A percentile compares a stretch with the other conserved stretches of the same genome.
Conservation (phyloP, 768 basidiomycete species). For the Sporobolomyces phaffii region DNA sequence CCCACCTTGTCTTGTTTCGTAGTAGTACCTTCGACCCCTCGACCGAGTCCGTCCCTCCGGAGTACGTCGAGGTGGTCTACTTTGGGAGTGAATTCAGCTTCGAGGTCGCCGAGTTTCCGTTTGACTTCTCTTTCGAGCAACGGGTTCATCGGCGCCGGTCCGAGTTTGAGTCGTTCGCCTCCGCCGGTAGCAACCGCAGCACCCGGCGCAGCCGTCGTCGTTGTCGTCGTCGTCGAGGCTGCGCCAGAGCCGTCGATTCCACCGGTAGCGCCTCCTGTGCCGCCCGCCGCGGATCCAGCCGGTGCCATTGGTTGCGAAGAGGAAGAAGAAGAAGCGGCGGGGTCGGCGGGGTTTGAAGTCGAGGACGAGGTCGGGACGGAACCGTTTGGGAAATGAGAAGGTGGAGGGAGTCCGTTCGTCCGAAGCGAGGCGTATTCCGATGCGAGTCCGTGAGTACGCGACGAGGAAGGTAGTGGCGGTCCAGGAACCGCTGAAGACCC, state of each 20-base stretch:
- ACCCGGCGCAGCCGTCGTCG: not conserved
- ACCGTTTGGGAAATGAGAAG: not conserved
- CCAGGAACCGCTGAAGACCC: slow-evolving; percentile 64
- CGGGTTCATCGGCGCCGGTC: slow-evolving; percentile 69
- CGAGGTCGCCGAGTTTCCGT: slow-evolving; percentile 71
- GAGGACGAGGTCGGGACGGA: not conserved
- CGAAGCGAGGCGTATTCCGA: slow-evolving; percentile 22
- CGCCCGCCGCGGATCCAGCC: no score
- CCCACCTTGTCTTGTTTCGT: slow-evolving; percentile 54
- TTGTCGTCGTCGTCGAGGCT: not conserved
- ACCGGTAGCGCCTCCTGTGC: no score
- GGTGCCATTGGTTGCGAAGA: no score
- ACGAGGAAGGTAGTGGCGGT: slow-evolving; percentile 59
- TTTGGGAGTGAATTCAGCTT: slow-evolving; percentile 49
- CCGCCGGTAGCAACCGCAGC: no score
- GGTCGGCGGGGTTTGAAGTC: not conserved
- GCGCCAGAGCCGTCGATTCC: no score
- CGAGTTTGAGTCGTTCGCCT: slow-evolving; percentile 61
- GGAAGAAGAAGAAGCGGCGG: no score
- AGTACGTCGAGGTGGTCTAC: not conserved
- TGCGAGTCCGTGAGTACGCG: slow-evolving; percentile 53
- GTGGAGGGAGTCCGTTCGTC: slow-evolving; percentile 7
- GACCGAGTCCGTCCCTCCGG: slow-evolving; percentile 5
- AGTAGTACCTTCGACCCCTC: no score
- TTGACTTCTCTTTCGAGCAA: slow-evolving; percentile 75